These are phyloP conservation scores for Tetracladium setigerum DNA, from an alignment of 495 filamentous ascomycete genomes.

Conservation along the genomic window DNA sequence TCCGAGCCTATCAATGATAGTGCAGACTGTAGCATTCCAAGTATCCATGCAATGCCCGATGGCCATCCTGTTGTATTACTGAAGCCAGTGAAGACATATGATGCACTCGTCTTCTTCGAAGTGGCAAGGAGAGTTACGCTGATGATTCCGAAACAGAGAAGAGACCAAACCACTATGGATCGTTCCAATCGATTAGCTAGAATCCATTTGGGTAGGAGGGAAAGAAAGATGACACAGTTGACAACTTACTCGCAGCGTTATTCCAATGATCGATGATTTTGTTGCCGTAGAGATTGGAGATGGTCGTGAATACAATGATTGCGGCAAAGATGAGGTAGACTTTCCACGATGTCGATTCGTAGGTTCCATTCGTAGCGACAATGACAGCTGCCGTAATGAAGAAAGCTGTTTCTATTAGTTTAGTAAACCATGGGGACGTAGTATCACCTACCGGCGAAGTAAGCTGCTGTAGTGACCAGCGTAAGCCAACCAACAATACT, in stretches of 20 bases:
- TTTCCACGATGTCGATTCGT: slow-evolving; percentile 23
- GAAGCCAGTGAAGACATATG: slow-evolving; percentile 49
- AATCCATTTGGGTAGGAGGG: not conserved
- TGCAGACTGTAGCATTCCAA: slow-evolving; percentile 53
- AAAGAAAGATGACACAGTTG: not conserved
- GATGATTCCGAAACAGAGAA: slow-evolving; percentile 25
- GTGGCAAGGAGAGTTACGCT: slow-evolving; percentile 31
- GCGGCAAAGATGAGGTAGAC: slow-evolving; percentile 29
- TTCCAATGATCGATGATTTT: slow-evolving; percentile 27
- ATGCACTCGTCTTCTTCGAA: slow-evolving; percentile 26
- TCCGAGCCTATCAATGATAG: slow-evolving; percentile 57
- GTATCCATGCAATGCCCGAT: slow-evolving; percentile 55
- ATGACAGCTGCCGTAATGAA: slow-evolving; percentile 28
- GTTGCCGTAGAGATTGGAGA: slow-evolving; percentile 27
- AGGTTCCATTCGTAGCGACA: slow-evolving; percentile 24
- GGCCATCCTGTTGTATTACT: slow-evolving; percentile 56
- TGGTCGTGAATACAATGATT: slow-evolving; percentile 25
- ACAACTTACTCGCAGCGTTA: no score
- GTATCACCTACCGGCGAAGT: slow-evolving; percentile 30
- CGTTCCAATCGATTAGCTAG: not conserved
- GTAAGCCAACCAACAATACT: slow-evolving; percentile 33
- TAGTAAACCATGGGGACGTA: not conserved
- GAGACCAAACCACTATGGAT: no score
- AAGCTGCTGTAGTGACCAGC: slow-evolving; percentile 32
- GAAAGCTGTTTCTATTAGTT: slow-evolving; percentile 17